Evolutionary conservation across 2,329 filamentous ascomycete species (phyloP).

Genomic region (Hypoxylon sp.): DNA sequence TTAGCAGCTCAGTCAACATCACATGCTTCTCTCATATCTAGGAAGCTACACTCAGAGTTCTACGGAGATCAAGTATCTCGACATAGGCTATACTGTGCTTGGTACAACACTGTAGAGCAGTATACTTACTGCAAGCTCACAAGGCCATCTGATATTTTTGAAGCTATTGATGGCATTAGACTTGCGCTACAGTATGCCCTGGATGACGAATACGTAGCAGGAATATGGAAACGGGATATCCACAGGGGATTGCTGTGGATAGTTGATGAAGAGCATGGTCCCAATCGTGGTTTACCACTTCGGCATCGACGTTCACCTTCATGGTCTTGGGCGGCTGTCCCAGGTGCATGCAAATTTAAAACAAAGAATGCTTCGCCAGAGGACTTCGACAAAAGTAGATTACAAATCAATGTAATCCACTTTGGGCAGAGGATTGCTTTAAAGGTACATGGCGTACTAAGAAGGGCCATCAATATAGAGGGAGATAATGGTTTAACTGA

Average conservation of each 20-base stretch:
- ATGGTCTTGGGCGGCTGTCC: not conserved
- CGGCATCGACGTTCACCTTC: not conserved
- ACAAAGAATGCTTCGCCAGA: not conserved
- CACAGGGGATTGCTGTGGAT: not conserved
- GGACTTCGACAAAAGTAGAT: not conserved
- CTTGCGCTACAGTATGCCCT: not conserved
- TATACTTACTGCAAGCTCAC: not conserved
- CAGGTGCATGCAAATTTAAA: not conserved
- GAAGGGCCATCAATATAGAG: not conserved
- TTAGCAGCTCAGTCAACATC: not conserved
- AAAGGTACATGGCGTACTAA: not conserved
- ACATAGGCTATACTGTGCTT: not conserved
- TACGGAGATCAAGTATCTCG: not conserved
- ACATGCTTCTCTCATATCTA: not conserved
- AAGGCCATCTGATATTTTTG: not conserved
- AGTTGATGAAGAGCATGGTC: not conserved
- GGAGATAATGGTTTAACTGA: not conserved
- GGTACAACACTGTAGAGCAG: not conserved
- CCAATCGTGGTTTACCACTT: not conserved
- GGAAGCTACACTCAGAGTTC: not conserved
- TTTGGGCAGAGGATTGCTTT: not conserved
- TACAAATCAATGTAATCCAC: not conserved
- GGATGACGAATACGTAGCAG: not conserved
- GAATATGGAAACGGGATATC: not conserved
- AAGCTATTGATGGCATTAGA: not conserved